Evolutionary conservation across 306 rosid species (phyloP).

Genomic region (Mimosa pudica): DNA sequence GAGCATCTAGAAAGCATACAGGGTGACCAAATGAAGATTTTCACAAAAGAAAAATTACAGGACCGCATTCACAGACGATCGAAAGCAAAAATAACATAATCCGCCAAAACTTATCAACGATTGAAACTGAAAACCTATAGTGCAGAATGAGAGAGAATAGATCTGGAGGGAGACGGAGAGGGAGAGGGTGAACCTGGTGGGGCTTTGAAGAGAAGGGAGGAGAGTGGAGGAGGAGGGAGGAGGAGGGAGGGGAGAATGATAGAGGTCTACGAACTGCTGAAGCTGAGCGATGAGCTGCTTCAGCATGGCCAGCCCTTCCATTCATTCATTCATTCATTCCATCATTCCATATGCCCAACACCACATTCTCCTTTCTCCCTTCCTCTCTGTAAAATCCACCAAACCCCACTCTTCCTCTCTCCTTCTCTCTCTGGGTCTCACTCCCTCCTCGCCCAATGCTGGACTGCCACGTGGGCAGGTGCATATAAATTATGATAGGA

Average conservation of each 20-base stretch:
- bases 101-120: not conserved
- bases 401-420: conserved; percentile 9
- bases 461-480: conserved; percentile 43
- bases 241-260: conserved; percentile 42
- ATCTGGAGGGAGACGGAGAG: conserved; percentile 36
- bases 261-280: conserved; percentile 60
- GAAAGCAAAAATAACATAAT: conserved; percentile 6
- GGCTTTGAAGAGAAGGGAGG: conserved; percentile 33
- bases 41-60: not conserved
- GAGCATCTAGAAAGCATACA: not conserved
- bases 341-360: too few species aligned
- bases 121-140: not conserved
- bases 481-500: conserved; percentile 11
- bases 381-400: not conserved
- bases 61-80: not conserved
- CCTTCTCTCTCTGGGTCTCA: conserved; percentile 9
- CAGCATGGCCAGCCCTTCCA: conserved; percentile 86
- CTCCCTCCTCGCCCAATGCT: conserved; percentile 13
- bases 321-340: conserved; percentile 24
- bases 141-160: conserved; percentile 19
- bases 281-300: conserved; percentile 86
- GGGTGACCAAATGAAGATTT: not conserved
- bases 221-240: conserved; percentile 27
- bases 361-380: conserved; percentile 1
- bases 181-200: conserved; percentile 45